Conservation (phyloP, 768 basidiomycete genomes). For the Mrakia frigida region DNA sequence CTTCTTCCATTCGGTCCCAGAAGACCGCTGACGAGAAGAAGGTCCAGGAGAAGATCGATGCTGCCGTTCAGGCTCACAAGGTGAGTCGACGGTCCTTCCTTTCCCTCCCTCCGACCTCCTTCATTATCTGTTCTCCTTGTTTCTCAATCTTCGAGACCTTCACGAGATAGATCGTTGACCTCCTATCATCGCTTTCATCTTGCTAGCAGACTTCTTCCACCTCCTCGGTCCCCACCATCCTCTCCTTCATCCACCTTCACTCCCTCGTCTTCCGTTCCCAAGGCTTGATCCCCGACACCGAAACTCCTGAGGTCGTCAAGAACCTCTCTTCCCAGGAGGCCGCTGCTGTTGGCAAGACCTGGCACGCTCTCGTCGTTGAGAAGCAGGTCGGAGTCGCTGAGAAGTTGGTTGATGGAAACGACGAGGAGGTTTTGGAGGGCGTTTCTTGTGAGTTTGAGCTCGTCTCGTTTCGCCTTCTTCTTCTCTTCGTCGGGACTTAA, state of each 20-base stretch:
- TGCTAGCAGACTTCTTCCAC: background rate
- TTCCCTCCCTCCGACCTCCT: background rate
- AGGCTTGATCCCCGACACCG: slow-evolving; percentile 24
- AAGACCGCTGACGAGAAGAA: slow-evolving; percentile 36
- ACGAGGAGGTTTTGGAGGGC: slow-evolving; percentile 35
- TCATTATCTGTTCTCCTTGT: too few species aligned
- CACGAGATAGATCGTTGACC: background rate
- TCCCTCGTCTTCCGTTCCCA: slow-evolving; percentile 33
- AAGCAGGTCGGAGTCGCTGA: slow-evolving; percentile 35
- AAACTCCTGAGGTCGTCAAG: slow-evolving; percentile 35
- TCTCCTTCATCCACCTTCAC: slow-evolving; percentile 39
- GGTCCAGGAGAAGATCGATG: slow-evolving; percentile 33
- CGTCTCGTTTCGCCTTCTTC: background rate
- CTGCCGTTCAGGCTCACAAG: slow-evolving; percentile 34
- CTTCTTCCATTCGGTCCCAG: slow-evolving; percentile 32
- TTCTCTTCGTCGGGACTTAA: background rate
- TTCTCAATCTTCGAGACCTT: background rate
- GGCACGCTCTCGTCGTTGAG: slow-evolving; percentile 35
- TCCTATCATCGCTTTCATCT: background rate
- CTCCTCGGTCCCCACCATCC: slow-evolving; percentile 34
- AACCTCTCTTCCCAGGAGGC: slow-evolving; percentile 37
- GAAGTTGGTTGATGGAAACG: slow-evolving; percentile 28
- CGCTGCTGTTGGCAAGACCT: slow-evolving; percentile 35
- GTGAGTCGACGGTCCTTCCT: slow-evolving; percentile 24
- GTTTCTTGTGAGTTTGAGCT: slow-evolving; percentile 34